Conservation (phyloP, 176 grass and related monocot genomes). For the Rhipidocladum racemiflorum region DNA sequence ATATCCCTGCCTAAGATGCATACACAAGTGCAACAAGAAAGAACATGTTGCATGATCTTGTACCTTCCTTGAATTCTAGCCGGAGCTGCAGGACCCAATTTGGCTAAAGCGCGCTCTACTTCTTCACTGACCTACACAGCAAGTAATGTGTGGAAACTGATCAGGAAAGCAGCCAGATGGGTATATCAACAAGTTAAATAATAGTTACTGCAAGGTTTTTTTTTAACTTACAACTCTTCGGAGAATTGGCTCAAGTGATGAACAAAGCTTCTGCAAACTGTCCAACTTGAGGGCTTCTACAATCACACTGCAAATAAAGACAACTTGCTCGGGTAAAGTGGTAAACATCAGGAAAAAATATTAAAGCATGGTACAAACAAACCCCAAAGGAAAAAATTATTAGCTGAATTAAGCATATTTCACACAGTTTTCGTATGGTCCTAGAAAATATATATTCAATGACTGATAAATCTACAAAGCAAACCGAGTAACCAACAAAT, state of each 20-base stretch:
- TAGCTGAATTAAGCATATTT: neutral
- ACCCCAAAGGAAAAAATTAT: neutral
- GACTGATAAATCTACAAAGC: neutral
- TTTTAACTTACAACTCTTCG: conserved; percentile 81
- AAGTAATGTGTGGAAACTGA: conserved; percentile 15
- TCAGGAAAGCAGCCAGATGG: conserved; percentile 24
- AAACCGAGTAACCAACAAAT: neutral
- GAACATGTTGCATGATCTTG: conserved; percentile 26
- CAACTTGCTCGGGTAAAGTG: conserved; percentile 4
- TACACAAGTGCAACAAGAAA: conserved; percentile 11
- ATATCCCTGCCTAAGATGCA: neutral
- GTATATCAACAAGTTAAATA: conserved; percentile 16
- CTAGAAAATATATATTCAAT: conserved; percentile 1
- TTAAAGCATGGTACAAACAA: neutral
- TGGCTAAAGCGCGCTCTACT: conserved; percentile 94
- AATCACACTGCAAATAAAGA: conserved; percentile 66
- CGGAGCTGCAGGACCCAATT: conserved; percentile 59
- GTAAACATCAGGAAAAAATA: neutral
- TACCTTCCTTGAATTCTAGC: conserved; percentile 93
- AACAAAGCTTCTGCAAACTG: conserved; percentile 93
- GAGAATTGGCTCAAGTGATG: conserved; percentile 92
- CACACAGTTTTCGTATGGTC: too few species aligned
- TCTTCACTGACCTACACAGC: conserved; percentile 89
- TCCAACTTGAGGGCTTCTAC: conserved; percentile 96
- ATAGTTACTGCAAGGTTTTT: neutral